phyloP scores from a whole-genome alignment of 441 rosid genomes.

The Breynia disticha region DNA sequence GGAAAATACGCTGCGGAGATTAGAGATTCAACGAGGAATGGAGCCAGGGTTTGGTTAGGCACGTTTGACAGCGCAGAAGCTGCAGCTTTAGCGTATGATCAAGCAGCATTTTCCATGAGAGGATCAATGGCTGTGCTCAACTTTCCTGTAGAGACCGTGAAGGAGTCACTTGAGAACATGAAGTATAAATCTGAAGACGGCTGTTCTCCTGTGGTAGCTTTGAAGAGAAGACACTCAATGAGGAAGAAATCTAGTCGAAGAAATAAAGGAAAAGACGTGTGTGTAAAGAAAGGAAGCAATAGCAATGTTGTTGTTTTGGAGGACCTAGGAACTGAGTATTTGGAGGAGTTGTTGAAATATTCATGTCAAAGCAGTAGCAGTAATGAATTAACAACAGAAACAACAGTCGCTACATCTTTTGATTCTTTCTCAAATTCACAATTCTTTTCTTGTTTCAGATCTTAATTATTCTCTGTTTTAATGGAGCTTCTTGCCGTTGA shows the following conservation, averaged over 20 bases:
- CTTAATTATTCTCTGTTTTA: too few relatives aligned
- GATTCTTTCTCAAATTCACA: too few relatives aligned
- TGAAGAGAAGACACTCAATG: slow-evolving; percentile 5
- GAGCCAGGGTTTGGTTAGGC: slow-evolving; percentile 25
- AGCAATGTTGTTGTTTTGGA: slow-evolving; percentile 17
- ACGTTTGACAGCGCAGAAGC: slow-evolving; percentile 24
- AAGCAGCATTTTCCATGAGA: slow-evolving; percentile 24
- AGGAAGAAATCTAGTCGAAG: neutral
- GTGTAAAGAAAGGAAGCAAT: neutral
- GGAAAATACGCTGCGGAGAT: slow-evolving; percentile 29
- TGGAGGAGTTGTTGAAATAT: slow-evolving; percentile 14
- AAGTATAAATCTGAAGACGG: slow-evolving; percentile 19
- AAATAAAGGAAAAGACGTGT: neutral
- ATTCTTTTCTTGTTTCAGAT: too few relatives aligned
- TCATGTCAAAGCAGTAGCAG: neutral
- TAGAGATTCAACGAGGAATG: slow-evolving; percentile 26
- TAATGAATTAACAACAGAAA: too few relatives aligned
- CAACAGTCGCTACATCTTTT: too few relatives aligned
- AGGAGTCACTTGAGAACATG: slow-evolving; percentile 20
- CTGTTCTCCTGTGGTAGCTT: slow-evolving; percentile 7
- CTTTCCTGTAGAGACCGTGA: slow-evolving; percentile 22
- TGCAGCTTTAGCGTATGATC: slow-evolving; percentile 27
- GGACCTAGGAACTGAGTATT: slow-evolving; percentile 20
- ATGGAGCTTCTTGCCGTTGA: too few relatives aligned
- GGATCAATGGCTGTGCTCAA: slow-evolving; percentile 26